Conservation (phyloP, 2,329 filamentous ascomycete species). For the Diaporthe helianthi region DNA sequence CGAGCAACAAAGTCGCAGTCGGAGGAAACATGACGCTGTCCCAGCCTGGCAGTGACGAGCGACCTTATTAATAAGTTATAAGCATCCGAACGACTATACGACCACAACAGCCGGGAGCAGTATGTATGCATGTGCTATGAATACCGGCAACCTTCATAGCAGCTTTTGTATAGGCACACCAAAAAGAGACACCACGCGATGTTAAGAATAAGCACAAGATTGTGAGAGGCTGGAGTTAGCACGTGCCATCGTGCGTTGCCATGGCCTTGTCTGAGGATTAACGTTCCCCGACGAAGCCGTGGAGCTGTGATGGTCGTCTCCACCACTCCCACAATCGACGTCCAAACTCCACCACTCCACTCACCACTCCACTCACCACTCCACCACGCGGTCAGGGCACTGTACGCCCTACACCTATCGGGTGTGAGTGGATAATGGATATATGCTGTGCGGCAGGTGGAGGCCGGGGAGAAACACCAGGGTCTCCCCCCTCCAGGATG, state of each 20-base stretch:
- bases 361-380: too few species aligned
- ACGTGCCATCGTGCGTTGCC: constrained; percentile 14
- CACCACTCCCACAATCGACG: constrained; percentile 6
- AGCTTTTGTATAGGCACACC: background rate
- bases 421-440: constrained; percentile 22
- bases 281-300: constrained; percentile 4
- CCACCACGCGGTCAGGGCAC: constrained; percentile 9
- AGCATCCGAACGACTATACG: constrained; percentile 19
- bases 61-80: too few species aligned
- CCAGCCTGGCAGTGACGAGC: constrained; percentile 18
- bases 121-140: background rate
- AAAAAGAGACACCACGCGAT: background rate
- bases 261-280: constrained; percentile 8
- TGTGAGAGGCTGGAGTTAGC: background rate
- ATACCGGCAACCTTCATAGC: background rate
- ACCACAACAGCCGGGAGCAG: constrained; percentile 3
- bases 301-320: background rate
- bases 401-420: background rate
- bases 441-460: background rate
- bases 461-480: constrained; percentile 8
- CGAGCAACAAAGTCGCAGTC: constrained; percentile 14
- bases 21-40: constrained; percentile 16
- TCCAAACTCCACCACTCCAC: constrained; percentile 14
- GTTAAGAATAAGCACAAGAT: background rate
- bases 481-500: constrained; percentile 5